These are phyloP conservation scores for Echeveria elegans DNA, from an alignment of 164 flowering plant genomes.

Conservation along the genomic window DNA sequence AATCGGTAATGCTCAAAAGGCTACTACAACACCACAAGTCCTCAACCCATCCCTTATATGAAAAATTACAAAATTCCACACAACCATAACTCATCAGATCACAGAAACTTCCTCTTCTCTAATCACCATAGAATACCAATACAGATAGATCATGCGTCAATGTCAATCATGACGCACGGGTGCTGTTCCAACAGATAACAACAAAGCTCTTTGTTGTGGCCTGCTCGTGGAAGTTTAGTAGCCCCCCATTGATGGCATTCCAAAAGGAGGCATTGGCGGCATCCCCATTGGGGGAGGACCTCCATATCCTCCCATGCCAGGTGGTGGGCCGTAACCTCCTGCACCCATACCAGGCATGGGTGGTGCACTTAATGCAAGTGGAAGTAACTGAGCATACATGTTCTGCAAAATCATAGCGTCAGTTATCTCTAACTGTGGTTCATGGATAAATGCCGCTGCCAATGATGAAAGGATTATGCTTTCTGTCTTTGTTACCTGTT, in stretches of 20 bases:
- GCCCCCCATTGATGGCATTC: conserved; percentile 92
- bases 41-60: no score
- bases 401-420: conserved; percentile 36
- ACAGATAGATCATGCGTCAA: neutral
- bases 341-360: conserved; percentile 74
- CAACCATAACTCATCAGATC: no score
- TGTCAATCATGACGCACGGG: neutral
- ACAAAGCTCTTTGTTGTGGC: neutral
- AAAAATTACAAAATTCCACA: no score
- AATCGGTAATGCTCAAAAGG: no score
- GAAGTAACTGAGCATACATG: conserved; percentile 97
- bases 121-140: no score
- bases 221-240: conserved; percentile 34
- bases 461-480: neutral
- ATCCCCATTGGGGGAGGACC: conserved; percentile 85
- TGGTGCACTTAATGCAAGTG: conserved; percentile 98
- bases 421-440: no score
- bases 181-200: neutral
- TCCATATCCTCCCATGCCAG: conserved; percentile 69
- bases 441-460: no score
- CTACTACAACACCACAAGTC: no score
- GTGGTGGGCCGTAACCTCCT: conserved; percentile 36
- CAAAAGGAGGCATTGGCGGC: conserved; percentile 97
- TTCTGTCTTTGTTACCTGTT: conserved; percentile 53
- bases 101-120: no score